Conservation (phyloP, 805 yeast genomes). For the Saccharomycopsis babjevae region DNA sequence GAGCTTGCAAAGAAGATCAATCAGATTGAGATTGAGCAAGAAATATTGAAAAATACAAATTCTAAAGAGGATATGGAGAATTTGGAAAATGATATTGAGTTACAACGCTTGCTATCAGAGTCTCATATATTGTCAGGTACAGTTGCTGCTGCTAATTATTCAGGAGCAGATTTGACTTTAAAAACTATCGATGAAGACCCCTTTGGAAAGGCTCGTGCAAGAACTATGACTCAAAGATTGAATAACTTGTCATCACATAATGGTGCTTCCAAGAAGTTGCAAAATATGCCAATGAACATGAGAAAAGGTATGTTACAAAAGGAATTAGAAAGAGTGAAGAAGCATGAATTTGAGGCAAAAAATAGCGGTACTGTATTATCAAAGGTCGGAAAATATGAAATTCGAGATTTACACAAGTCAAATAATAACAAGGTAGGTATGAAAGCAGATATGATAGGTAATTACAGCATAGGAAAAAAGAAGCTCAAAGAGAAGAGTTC, state of each 20-base stretch:
- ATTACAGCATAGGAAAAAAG: conserved; percentile 40
- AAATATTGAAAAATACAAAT: conserved; percentile 21
- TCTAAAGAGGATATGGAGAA: conserved; percentile 38
- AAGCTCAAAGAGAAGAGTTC: conserved; percentile 30
- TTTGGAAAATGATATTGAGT: conserved; percentile 57
- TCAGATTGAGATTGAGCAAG: conserved; percentile 24
- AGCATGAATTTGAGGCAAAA: conserved; percentile 65
- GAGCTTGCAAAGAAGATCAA: conserved; percentile 29
- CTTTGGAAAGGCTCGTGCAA: conserved; percentile 57
- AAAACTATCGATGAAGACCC: conserved; percentile 51
- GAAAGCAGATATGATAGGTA: conserved; percentile 32
- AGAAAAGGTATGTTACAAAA: conserved; percentile 73
- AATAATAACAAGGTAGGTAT: conserved; percentile 39
- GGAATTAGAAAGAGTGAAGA: conserved; percentile 39
- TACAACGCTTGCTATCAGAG: conserved; percentile 60
- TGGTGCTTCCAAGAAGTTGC: conserved; percentile 30
- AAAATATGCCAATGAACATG: conserved; percentile 81
- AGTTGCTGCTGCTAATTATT: conserved; percentile 24
- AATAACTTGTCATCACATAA: conserved; percentile 26
- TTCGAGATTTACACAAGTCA: conserved; percentile 47
- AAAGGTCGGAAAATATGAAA: conserved; percentile 54
- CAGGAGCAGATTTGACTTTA: conserved; percentile 62
- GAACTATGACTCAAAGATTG: conserved; percentile 52
- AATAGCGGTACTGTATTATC: conserved; percentile 89
- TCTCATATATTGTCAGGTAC: conserved; percentile 46